Conservation (phyloP, 306 rosid genomes). For the Sesbania bispinosa region DNA sequence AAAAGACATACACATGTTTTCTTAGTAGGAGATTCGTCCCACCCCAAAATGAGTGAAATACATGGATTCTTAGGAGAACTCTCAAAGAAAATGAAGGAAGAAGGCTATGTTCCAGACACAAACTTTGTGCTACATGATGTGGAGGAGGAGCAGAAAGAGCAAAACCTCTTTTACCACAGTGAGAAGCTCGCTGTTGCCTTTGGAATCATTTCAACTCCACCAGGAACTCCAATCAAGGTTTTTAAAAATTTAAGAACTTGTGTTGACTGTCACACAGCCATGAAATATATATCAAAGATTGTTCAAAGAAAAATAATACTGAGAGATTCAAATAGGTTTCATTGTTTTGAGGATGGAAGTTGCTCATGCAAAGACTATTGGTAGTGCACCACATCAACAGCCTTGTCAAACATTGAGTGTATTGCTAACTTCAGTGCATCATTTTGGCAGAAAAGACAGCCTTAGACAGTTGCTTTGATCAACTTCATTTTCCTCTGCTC, state of each 20-base stretch:
- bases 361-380: constrained; percentile 63
- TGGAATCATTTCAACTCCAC: constrained; percentile 66
- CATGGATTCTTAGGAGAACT: constrained; percentile 43
- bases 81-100: constrained; percentile 57
- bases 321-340: constrained; percentile 70
- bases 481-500: constrained; percentile 3
- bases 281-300: constrained; percentile 54
- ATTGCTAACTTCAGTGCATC: neutral
- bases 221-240: constrained; percentile 53
- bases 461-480: neutral
- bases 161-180: constrained; percentile 60
- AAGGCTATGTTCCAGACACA: constrained; percentile 67
- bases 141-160: constrained; percentile 67
- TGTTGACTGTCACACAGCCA: constrained; percentile 63
- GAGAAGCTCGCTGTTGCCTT: constrained; percentile 71
- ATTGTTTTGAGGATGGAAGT: constrained; percentile 55
- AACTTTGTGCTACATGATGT: constrained; percentile 65
- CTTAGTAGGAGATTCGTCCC: constrained; percentile 57
- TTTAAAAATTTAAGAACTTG: constrained; percentile 70
- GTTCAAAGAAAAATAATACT: constrained; percentile 43
- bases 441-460: constrained; percentile 4
- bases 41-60: constrained; percentile 55
- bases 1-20: constrained; percentile 55
- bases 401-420: neutral
- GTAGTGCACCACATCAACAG: constrained; percentile 20